These are phyloP conservation scores for Curvularia lunata DNA, from an alignment of 2,329 filamentous ascomycete genomes.

Conservation along the genomic window DNA sequence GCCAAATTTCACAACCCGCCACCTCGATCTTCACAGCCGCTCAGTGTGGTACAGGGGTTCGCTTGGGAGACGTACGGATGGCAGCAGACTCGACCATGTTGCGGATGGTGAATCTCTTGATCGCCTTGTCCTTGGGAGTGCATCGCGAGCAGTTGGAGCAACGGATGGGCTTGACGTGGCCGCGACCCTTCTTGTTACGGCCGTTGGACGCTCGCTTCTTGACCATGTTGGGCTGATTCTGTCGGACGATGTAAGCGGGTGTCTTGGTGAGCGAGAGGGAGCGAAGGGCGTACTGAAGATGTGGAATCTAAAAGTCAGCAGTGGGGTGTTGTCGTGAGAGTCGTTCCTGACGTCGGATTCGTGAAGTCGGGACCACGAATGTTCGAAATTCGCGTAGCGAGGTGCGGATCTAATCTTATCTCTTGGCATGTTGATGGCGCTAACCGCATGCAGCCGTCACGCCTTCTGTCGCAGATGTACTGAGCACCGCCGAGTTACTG, in stretches of 20 bases:
- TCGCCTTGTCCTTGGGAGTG: conserved; percentile 99
- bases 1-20: conserved; percentile 13
- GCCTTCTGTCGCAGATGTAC: neutral
- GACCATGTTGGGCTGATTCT: conserved; percentile 69
- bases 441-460: conserved; percentile 4
- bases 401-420: conserved; percentile 41
- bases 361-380: conserved; percentile 23
- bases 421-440: conserved; percentile 27
- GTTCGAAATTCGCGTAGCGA: conserved; percentile 38
- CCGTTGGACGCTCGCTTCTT: conserved; percentile 83
- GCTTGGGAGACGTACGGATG: conserved; percentile 78
- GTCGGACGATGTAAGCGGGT: conserved; percentile 28
- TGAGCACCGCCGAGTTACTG: neutral
- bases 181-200: conserved; percentile 99
- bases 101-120: conserved; percentile 99
- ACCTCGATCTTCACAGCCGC: conserved; percentile 5
- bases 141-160: conserved; percentile 83
- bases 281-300: conserved; percentile 44
- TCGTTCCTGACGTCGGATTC: conserved; percentile 29
- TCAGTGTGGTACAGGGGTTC: conserved; percentile 7
- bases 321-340: conserved; percentile 41
- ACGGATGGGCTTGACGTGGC: conserved; percentile 99
- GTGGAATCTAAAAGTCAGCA: conserved; percentile 46
- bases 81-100: conserved; percentile 99
- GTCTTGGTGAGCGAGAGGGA: conserved; percentile 6